Conservation (phyloP, 495 filamentous ascomycete genomes). For the Elasticomyces elasticus region DNA sequence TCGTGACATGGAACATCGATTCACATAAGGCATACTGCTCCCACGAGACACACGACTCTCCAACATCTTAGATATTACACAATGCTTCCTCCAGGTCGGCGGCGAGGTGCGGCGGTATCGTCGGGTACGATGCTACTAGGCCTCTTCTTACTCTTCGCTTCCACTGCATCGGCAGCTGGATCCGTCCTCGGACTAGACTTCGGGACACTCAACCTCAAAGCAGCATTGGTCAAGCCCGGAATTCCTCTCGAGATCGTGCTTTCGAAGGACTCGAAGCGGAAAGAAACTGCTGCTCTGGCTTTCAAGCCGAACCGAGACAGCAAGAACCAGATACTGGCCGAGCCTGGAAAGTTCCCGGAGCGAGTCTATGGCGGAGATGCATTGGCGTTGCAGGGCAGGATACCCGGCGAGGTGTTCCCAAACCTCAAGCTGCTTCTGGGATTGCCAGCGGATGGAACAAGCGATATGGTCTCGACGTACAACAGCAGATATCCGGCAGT, state of each 20-base stretch:
- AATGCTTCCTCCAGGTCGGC: constrained; percentile 22
- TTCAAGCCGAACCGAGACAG: constrained; percentile 65
- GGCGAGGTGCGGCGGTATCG: constrained; percentile 7
- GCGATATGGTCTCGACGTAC: constrained; percentile 51
- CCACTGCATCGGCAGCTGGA: constrained; percentile 44
- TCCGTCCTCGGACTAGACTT: constrained; percentile 86
- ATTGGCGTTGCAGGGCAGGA: constrained; percentile 72
- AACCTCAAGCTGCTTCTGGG: constrained; percentile 86
- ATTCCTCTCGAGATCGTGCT: constrained; percentile 97
- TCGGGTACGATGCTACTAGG: constrained; percentile 34
- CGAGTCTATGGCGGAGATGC: constrained; percentile 87
- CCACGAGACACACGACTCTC: background rate
- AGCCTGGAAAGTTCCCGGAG: constrained; percentile 64
- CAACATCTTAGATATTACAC: background rate
- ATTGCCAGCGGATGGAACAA: constrained; percentile 37
- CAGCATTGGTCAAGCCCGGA: constrained; percentile 89
- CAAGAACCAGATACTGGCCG: constrained; percentile 38
- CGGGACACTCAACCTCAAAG: constrained; percentile 96
- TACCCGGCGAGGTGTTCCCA: constrained; percentile 84
- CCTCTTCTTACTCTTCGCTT: constrained; percentile 48
- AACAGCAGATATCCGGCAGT: constrained; percentile 61
- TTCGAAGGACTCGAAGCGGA: constrained; percentile 96
- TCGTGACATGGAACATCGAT: background rate
- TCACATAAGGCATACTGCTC: background rate
- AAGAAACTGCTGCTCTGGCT: constrained; percentile 81